Evolutionary conservation across 2,329 filamentous ascomycete species (phyloP).

Genomic region (Fusarium equiseti): DNA sequence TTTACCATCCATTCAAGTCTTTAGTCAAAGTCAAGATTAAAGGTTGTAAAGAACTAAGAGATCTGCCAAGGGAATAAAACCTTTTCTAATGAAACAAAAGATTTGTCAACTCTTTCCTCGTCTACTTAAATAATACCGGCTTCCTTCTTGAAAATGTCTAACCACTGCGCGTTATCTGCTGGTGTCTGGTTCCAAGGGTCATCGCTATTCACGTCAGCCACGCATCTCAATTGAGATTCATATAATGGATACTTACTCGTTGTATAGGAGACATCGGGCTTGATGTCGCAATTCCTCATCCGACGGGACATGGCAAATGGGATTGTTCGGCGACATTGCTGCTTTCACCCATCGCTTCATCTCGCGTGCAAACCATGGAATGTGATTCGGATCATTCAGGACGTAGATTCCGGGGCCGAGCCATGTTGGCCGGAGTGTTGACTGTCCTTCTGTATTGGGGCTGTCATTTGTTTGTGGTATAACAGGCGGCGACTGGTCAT

Average conservation of each 20-base stretch:
- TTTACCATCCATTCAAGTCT: too few relatives aligned
- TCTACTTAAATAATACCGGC: too few relatives aligned
- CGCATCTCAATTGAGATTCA: fast-evolving
- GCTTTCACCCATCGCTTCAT: conserved; percentile 47
- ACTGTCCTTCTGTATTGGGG: conserved; percentile 1
- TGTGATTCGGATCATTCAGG: conserved; percentile 46
- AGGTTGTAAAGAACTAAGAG: too few relatives aligned
- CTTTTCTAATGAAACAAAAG: too few relatives aligned
- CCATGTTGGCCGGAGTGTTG: conserved; percentile 29
- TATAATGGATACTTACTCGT: conserved; percentile 41
- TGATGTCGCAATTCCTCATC: conserved; percentile 54
- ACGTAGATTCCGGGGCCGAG: conserved; percentile 33
- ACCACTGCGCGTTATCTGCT: conserved; percentile 69
- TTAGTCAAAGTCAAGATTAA: too few relatives aligned
- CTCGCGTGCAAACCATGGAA: conserved; percentile 44
- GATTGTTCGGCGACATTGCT: conserved; percentile 52
- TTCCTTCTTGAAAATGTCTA: conserved; percentile 66
- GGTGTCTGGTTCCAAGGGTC: conserved; percentile 70
- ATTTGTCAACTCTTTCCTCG: too few relatives aligned
- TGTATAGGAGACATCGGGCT: conserved; percentile 51
- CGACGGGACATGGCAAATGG: conserved; percentile 50
- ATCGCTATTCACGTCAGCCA: conserved; percentile 54
- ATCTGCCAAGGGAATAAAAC: too few relatives aligned
- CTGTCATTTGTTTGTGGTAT: background rate
- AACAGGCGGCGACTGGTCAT: background rate